Conservation (phyloP, 2,329 filamentous ascomycete species). For the Boeremia lycopersici region DNA sequence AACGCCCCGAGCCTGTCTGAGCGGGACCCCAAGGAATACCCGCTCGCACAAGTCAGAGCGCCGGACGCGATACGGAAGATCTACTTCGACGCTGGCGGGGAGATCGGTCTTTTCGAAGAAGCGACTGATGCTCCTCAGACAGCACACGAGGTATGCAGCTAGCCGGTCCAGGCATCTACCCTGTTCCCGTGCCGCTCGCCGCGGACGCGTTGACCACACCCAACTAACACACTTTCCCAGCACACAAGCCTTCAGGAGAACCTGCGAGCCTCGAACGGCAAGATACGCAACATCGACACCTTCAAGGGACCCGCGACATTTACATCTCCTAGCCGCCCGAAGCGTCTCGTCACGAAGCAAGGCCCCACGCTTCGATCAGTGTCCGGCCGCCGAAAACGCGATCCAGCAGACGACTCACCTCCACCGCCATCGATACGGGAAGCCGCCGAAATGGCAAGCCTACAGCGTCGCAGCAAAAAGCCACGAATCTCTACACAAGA, state of each 20-base stretch:
- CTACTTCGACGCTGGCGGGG: slow-evolving; percentile 71
- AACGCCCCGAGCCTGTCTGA: slow-evolving; percentile 72
- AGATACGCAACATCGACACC: slow-evolving; percentile 47
- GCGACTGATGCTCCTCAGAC: slow-evolving; percentile 62
- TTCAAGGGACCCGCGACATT: slow-evolving; percentile 52
- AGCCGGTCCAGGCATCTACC: slow-evolving; percentile 20
- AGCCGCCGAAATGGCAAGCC: slow-evolving; percentile 56
- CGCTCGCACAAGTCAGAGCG: slow-evolving; percentile 80
- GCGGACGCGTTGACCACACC: slow-evolving; percentile 14
- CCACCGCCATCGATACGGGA: slow-evolving; percentile 62
- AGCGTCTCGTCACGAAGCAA: slow-evolving; percentile 35
- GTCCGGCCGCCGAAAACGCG: slow-evolving; percentile 52
- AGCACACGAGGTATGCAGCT: slow-evolving; percentile 58
- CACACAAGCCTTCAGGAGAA: slow-evolving; percentile 52
- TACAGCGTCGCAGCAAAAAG: slow-evolving; percentile 58
- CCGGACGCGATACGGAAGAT: slow-evolving; percentile 79
- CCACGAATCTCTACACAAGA: slow-evolving; percentile 47
- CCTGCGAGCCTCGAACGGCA: slow-evolving; percentile 55
- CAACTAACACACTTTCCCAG: slow-evolving; percentile 42
- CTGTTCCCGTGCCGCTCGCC: slow-evolving; percentile 28
- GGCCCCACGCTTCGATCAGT: slow-evolving; percentile 31
- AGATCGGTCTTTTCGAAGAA: slow-evolving; percentile 67
- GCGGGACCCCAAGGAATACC: slow-evolving; percentile 88
- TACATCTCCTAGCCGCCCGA: slow-evolving; percentile 48
- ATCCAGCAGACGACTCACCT: slow-evolving; percentile 44